phyloP scores from a whole-genome alignment of 2,329 filamentous ascomycete genomes.

The Dactylellina sp. region DNA sequence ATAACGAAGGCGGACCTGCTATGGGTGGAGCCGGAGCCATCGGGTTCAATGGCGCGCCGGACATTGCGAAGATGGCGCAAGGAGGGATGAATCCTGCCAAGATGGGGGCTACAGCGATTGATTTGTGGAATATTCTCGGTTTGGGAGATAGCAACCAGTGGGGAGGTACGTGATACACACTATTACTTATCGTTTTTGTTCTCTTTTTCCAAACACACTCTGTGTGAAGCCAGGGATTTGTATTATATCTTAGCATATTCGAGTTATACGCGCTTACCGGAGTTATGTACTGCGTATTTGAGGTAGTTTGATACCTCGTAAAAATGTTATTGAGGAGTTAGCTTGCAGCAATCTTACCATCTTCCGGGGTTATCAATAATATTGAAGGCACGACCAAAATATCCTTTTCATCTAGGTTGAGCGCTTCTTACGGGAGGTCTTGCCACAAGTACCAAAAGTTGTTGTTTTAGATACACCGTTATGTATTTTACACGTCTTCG shows the following conservation, averaged over 20 bases:
- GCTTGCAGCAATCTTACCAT: too few species aligned
- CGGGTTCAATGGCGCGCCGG: slow-evolving; percentile 44
- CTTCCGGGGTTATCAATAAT: not conserved
- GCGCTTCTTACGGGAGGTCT: too few species aligned
- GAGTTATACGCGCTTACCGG: not conserved
- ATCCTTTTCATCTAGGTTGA: too few species aligned
- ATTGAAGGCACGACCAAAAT: too few species aligned
- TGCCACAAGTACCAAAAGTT: too few species aligned
- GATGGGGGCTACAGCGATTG: slow-evolving; percentile 54
- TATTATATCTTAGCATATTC: slow-evolving; percentile 5
- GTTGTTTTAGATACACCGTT: too few species aligned
- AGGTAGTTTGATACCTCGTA: slow-evolving; percentile 2
- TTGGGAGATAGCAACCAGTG: slow-evolving; percentile 37
- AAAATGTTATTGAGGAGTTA: slow-evolving; percentile 12
- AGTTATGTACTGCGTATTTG: slow-evolving; percentile 1
- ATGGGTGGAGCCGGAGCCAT: slow-evolving; percentile 34
- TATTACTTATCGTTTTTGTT: too few species aligned
- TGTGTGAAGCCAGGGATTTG: not conserved
- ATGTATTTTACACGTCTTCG: too few species aligned
- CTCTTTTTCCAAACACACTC: too few species aligned
- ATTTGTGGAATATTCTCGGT: slow-evolving; percentile 51
- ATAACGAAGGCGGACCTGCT: slow-evolving; percentile 36
- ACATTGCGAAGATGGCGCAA: slow-evolving; percentile 44
- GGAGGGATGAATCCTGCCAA: slow-evolving; percentile 35
- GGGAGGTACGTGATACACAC: not conserved